phyloP scores from a whole-genome alignment of 345 rosid species.

The Brassica cretica region DNA sequence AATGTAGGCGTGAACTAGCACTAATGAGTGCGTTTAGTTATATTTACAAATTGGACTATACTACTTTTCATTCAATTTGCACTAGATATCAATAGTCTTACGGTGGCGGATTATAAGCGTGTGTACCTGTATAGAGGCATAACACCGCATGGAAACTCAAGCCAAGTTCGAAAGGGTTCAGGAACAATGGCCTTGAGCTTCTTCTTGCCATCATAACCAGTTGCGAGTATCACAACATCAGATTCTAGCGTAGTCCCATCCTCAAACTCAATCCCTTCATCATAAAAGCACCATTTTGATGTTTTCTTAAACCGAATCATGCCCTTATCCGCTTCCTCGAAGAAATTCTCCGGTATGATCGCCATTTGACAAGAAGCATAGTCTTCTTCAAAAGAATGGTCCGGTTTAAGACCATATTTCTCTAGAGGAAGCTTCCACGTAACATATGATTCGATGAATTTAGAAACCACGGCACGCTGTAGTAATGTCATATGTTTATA shows the following conservation, averaged over 20 bases:
- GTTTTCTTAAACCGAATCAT: constrained; percentile 65
- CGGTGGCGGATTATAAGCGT: no score
- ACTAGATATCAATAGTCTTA: no score
- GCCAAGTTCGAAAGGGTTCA: constrained; percentile 61
- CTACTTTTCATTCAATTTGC: no score
- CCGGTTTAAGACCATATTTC: constrained; percentile 76
- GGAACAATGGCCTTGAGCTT: constrained; percentile 76
- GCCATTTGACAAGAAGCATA: constrained; percentile 94
- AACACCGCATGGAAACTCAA: constrained; percentile 59
- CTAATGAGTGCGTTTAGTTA: no score
- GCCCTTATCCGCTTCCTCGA: constrained; percentile 75
- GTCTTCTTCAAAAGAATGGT: constrained; percentile 84
- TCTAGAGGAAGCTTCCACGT: constrained; percentile 18
- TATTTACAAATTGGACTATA: no score
- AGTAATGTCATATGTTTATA: not conserved
- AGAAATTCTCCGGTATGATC: constrained; percentile 73
- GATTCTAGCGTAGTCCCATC: constrained; percentile 62
- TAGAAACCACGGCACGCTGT: constrained; percentile 68
- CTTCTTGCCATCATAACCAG: constrained; percentile 78
- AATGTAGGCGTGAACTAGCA: no score
- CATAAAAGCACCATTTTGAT: constrained; percentile 11
- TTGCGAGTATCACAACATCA: constrained; percentile 76
- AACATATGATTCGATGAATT: constrained; percentile 81
- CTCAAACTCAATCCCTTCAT: constrained; percentile 71
- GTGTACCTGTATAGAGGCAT: constrained; percentile 74